Evolutionary conservation across 345 rosid species (phyloP).

Genomic region (Salix suchowensis): DNA sequence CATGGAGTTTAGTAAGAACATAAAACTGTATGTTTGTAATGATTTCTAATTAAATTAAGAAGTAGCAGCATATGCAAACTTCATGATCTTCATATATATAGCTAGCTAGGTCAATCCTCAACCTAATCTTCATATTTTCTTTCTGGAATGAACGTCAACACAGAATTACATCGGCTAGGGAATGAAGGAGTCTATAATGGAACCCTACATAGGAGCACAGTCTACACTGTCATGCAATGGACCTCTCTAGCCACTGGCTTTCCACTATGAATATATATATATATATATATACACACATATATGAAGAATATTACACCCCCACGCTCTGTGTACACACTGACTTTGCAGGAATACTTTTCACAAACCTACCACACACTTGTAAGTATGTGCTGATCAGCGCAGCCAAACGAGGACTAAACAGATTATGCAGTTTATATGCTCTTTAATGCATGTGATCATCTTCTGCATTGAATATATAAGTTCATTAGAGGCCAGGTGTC

Average conservation of each 20-base stretch:
- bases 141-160: background rate
- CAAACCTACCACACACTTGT: background rate
- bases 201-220: background rate
- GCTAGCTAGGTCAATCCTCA: background rate
- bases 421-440: background rate
- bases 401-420: too few relatives aligned
- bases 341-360: background rate
- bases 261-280: background rate
- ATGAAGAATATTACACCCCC: background rate
- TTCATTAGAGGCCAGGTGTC: too few relatives aligned
- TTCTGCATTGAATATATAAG: too few relatives aligned
- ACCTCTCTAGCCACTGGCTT: background rate
- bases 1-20: too few relatives aligned
- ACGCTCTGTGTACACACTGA: background rate
- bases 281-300: background rate
- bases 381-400: background rate
- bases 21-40: too few relatives aligned
- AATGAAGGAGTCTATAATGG: background rate
- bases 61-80: background rate
- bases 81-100: background rate
- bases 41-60: too few relatives aligned
- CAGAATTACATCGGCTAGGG: background rate
- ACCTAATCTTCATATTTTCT: background rate
- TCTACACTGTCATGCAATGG: background rate
- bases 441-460: background rate